Conservation (phyloP, 176 grass and related monocot genomes). For the Puya raimondii region DNA sequence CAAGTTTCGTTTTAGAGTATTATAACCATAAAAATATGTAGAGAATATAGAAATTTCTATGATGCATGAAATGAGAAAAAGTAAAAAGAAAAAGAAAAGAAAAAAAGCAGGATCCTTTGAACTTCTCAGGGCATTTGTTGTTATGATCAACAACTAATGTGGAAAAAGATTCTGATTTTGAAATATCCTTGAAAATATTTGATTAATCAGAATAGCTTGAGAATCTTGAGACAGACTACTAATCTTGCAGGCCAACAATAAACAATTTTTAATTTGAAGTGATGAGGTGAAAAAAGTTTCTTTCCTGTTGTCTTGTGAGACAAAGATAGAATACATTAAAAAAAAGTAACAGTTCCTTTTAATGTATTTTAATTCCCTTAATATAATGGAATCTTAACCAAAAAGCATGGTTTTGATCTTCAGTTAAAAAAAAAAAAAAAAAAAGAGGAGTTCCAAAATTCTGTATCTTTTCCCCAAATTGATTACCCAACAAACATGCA, state of each 20-base stretch:
- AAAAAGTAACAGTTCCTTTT: not conserved
- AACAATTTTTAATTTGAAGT: not conserved
- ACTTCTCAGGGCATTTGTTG: not conserved
- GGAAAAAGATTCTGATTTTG: not conserved
- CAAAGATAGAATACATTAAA: not conserved
- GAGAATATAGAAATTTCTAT: not conserved
- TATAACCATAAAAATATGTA: not conserved
- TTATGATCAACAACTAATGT: not conserved
- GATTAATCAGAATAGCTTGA: not conserved
- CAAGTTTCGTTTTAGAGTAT: conserved; percentile 3
- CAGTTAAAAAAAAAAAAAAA: not conserved
- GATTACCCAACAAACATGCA: not conserved
- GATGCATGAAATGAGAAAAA: not conserved
- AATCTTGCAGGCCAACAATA: not conserved
- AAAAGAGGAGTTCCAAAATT: not conserved
- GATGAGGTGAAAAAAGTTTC: not conserved
- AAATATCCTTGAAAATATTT: not conserved
- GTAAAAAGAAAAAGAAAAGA: too few species aligned
- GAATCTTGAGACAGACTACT: not conserved
- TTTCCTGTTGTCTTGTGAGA: not conserved
- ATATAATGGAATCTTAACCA: too few species aligned
- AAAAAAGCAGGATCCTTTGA: not conserved
- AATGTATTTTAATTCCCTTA: not conserved
- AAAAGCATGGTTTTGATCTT: too few species aligned
- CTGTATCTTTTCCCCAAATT: not conserved